Percentiles rank a stretch among this genome's conserved stretches.
These are phyloP conservation scores for Knoxdaviesia proteae DNA, from an alignment of 2,329 filamentous ascomycete genomes.

Conservation along the genomic window DNA sequence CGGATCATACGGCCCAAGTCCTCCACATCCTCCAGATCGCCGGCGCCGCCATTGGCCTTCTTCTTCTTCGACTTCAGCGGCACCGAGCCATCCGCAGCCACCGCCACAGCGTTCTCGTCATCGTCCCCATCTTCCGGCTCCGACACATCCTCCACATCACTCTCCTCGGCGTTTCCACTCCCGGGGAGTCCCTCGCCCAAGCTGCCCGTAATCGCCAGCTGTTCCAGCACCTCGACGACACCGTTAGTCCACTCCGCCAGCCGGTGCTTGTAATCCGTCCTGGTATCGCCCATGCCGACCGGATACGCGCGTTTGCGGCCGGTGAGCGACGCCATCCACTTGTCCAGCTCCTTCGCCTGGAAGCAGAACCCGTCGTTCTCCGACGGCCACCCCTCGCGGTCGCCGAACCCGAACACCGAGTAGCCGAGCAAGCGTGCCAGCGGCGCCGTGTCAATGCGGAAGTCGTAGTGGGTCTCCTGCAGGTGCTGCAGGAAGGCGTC, in stretches of 20 bases:
- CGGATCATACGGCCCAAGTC: slow-evolving; percentile 53
- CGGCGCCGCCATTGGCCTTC: slow-evolving; percentile 10
- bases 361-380: slow-evolving; percentile 84
- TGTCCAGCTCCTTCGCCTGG: slow-evolving; percentile 76
- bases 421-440: slow-evolving; percentile 62
- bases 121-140: slow-evolving; percentile 34
- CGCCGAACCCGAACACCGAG: slow-evolving; percentile 84
- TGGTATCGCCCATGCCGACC: slow-evolving; percentile 71
- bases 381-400: slow-evolving; percentile 77
- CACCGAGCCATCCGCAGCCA: slow-evolving; percentile 12
- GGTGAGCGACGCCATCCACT: slow-evolving; percentile 93
- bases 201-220: slow-evolving; percentile 36
- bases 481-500: slow-evolving; percentile 75
- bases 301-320: slow-evolving; percentile 72
- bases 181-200: slow-evolving; percentile 49
- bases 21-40: slow-evolving; percentile 56
- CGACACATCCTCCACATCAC: slow-evolving; percentile 51
- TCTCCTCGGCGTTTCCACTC: slow-evolving; percentile 69
- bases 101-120: slow-evolving; percentile 27
- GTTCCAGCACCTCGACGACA: slow-evolving; percentile 47
- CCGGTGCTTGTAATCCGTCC: slow-evolving; percentile 44
- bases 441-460: slow-evolving; percentile 80
- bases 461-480: slow-evolving; percentile 86
- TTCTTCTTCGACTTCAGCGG: slow-evolving; percentile 23
- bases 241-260: slow-evolving; percentile 63